A percentile compares a stretch with the other conserved stretches of the same genome.
Conservation (phyloP, 2,329 filamentous ascomycete genomes). For the Diaporthe capsici region DNA sequence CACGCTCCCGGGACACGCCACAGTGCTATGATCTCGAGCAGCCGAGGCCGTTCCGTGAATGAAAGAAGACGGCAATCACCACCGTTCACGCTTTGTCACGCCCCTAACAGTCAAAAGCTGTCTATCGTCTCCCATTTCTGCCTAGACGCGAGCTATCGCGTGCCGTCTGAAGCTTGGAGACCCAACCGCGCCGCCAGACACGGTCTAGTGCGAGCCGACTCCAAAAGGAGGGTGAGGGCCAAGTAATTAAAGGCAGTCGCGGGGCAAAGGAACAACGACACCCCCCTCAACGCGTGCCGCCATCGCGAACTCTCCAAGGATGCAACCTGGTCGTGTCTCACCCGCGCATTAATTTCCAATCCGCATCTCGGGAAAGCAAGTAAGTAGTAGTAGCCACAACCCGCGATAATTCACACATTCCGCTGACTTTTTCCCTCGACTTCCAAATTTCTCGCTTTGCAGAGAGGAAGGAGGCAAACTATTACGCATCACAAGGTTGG, state of each 20-base stretch:
- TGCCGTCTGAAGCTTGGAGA: slow-evolving; percentile 18
- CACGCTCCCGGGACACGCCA: not conserved
- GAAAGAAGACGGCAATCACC: slow-evolving; percentile 9
- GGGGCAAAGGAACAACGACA: slow-evolving; percentile 15
- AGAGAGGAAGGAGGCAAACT: not conserved
- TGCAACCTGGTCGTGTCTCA: slow-evolving; percentile 22
- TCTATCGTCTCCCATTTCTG: slow-evolving; percentile 6
- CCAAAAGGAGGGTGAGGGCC: slow-evolving; percentile 1
- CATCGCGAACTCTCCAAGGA: slow-evolving; percentile 23
- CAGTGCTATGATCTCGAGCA: not conserved
- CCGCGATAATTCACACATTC: slow-evolving; percentile 3
- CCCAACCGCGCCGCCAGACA: slow-evolving; percentile 19
- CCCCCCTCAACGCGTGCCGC: slow-evolving; percentile 29
- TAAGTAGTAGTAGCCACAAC: not conserved
- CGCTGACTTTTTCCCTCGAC: not conserved
- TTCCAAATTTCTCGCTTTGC: not conserved
- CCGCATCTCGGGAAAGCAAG: not conserved
- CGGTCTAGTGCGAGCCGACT: slow-evolving; percentile 24
- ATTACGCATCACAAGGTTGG: not conserved
- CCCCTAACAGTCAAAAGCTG: not conserved
- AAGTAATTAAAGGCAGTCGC: slow-evolving; percentile 16
- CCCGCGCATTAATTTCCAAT: slow-evolving; percentile 23
- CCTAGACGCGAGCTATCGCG: slow-evolving; percentile 21
- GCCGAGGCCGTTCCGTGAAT: not conserved
- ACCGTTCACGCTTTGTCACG: slow-evolving; percentile 15